phyloP scores from a whole-genome alignment of 139 green algal species.

The Ettlia oleoabundans region DNA sequence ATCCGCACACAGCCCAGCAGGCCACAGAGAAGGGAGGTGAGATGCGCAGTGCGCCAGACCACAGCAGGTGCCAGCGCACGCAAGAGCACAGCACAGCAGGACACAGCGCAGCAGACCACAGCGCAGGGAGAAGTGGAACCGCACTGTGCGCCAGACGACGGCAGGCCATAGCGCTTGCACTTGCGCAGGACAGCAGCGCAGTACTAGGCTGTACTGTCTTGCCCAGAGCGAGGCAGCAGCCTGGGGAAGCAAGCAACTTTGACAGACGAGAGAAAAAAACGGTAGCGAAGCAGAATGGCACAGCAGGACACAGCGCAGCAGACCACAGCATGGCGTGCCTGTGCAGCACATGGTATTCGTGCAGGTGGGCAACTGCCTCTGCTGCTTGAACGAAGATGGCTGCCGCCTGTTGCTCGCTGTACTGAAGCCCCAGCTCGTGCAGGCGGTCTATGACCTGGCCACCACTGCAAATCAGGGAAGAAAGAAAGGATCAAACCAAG shows the following conservation, averaged over 20 bases:
- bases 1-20: too few relatives aligned
- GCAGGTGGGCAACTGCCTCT: slow-evolving; percentile 46
- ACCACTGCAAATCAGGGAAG: slow-evolving; percentile 4
- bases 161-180: too few relatives aligned
- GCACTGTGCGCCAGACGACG: too few relatives aligned
- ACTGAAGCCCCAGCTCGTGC: slow-evolving; percentile 48
- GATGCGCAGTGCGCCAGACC: too few relatives aligned
- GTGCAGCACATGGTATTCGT: slow-evolving; percentile 56
- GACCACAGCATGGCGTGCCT: not conserved
- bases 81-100: not conserved
- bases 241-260: too few relatives aligned
- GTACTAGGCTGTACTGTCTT: too few relatives aligned
- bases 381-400: slow-evolving; percentile 56
- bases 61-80: too few relatives aligned
- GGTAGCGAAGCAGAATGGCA: too few relatives aligned
- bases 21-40: too few relatives aligned
- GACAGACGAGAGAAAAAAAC: too few relatives aligned
- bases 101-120: not conserved
- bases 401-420: slow-evolving; percentile 57
- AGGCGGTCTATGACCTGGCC: slow-evolving; percentile 54
- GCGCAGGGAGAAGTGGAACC: not conserved
- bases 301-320: not conserved
- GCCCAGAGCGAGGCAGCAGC: too few relatives aligned
- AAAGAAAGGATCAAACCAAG: not conserved
- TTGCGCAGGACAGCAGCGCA: too few relatives aligned